Percentiles rank a stretch among this genome's conserved stretches.
Conservation (phyloP, 2,329 filamentous ascomycete genomes). For the Ophiosphaerella herpotricha region DNA sequence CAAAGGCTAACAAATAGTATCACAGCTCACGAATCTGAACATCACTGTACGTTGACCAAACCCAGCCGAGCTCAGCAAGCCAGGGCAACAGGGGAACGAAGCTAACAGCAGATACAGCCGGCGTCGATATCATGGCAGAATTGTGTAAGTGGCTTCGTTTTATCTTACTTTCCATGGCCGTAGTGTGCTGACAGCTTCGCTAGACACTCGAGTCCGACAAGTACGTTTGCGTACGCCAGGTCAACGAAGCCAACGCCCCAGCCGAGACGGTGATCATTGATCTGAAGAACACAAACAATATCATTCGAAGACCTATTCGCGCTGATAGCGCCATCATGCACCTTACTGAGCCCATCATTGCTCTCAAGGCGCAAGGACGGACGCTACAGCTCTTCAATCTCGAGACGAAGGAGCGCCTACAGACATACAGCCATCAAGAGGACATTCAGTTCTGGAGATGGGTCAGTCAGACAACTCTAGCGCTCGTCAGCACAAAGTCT, state of each 20-base stretch:
- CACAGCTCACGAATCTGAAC: constrained; percentile 53
- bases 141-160: constrained; percentile 64
- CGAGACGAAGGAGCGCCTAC: constrained; percentile 89
- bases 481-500: constrained; percentile 85
- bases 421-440: constrained; percentile 94
- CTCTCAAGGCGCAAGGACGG: constrained; percentile 89
- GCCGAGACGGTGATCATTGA: constrained; percentile 97
- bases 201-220: constrained; percentile 97
- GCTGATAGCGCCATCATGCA: constrained; percentile 99
- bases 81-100: constrained; percentile 20
- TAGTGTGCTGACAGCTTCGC: constrained; percentile 18
- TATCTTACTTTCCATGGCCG: constrained; percentile 5
- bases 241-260: constrained; percentile 80
- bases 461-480: constrained; percentile 87
- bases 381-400: constrained; percentile 99
- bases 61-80: constrained; percentile 14
- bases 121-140: constrained; percentile 83
- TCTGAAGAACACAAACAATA: constrained; percentile 95
- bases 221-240: constrained; percentile 95
- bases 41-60: constrained; percentile 50
- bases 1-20: constrained; percentile 36
- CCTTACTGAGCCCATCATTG: constrained; percentile 94
- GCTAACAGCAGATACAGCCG: constrained; percentile 55
- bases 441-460: constrained; percentile 99
- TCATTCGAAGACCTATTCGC: constrained; percentile 94